Conservation (phyloP, 2,329 filamentous ascomycete species). For the Annulohypoxylon truncatum region DNA sequence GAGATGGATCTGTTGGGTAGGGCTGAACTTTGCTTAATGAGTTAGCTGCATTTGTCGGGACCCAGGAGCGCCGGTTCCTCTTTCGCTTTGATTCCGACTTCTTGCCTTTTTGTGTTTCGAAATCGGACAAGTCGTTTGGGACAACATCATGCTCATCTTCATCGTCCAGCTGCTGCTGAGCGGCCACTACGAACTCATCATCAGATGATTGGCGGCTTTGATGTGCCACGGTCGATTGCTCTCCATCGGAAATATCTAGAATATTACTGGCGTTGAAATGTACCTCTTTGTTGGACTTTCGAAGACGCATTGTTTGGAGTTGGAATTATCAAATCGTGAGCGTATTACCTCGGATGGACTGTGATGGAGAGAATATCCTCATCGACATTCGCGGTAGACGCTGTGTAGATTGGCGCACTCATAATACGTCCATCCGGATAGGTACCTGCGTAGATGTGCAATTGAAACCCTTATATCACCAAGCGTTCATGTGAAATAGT, state of each 20-base stretch:
- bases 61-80: constrained; percentile 39
- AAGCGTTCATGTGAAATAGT: background rate
- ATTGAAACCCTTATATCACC: background rate
- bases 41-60: constrained; percentile 16
- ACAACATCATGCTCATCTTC: constrained; percentile 31
- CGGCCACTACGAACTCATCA: constrained; percentile 45
- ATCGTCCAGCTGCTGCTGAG: constrained; percentile 16
- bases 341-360: background rate
- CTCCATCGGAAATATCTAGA: constrained; percentile 43
- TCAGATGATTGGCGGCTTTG: constrained; percentile 39
- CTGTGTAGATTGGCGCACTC: background rate
- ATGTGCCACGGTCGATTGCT: constrained; percentile 25
- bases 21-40: constrained; percentile 44
- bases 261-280: constrained; percentile 38
- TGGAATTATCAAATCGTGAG: background rate
- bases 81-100: constrained; percentile 16
- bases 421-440: background rate
- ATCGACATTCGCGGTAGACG: background rate
- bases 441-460: background rate
- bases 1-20: constrained; percentile 49
- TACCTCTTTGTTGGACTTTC: constrained; percentile 48
- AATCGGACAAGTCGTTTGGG: constrained; percentile 24
- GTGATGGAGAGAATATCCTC: background rate
- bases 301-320: constrained; percentile 46
- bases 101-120: constrained; percentile 19